Evolutionary conservation across 345 rosid genomes (phyloP).

Genomic region (Fremontodendron californicum): DNA sequence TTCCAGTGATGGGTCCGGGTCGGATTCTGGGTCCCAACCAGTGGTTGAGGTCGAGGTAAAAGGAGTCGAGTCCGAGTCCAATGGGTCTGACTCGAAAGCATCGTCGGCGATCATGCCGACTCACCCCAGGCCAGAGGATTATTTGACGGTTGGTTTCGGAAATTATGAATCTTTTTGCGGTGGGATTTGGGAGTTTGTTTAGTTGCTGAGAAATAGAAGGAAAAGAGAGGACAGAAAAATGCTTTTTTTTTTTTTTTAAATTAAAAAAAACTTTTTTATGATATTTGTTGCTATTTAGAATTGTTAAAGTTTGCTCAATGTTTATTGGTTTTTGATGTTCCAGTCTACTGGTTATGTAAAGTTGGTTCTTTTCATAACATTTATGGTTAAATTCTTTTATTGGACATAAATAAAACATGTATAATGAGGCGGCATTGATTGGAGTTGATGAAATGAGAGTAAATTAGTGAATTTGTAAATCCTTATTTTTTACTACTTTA

Average conservation of each 20-base stretch:
- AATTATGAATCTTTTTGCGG: slow-evolving; percentile 1
- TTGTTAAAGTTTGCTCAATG: neutral
- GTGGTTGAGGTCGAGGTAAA: slow-evolving; percentile 44
- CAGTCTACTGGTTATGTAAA: neutral
- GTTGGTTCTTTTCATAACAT: neutral
- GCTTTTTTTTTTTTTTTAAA: neutral
- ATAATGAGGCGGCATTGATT: neutral
- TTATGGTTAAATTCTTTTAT: neutral
- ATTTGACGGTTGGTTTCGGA: slow-evolving; percentile 57
- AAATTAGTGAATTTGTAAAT: neutral
- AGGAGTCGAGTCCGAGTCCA: slow-evolving; percentile 43
- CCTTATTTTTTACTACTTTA: neutral
- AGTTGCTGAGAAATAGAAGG: neutral
- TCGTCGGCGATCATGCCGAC: slow-evolving; percentile 79
- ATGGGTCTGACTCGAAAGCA: slow-evolving; percentile 42
- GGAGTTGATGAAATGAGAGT: neutral
- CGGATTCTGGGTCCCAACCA: slow-evolving; percentile 20
- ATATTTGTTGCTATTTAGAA: neutral
- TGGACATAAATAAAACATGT: neutral
- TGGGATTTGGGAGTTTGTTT: neutral
- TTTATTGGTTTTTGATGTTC: neutral
- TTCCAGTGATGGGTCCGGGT: slow-evolving; percentile 36
- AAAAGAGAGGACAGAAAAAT: neutral
- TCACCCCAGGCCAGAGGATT: slow-evolving; percentile 77
- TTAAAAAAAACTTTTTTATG: neutral